Percentiles rank a stretch among this genome's conserved stretches.
Conservation (phyloP, 768 basidiomycete genomes). For the Russula griseocarnosa region DNA sequence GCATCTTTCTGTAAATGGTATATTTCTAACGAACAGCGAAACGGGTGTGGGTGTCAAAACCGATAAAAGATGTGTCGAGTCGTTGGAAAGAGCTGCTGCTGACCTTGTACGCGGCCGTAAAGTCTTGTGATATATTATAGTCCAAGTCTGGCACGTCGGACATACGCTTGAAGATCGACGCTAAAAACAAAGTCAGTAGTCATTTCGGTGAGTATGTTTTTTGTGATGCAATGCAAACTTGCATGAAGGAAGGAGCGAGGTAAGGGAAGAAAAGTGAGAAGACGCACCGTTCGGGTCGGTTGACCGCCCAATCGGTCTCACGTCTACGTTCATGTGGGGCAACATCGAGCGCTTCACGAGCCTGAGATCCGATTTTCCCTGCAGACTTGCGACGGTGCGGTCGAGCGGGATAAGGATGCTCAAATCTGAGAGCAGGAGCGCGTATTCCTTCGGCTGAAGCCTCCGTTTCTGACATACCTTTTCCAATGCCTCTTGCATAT, state of each 20-base stretch:
- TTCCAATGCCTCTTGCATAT: slow-evolving; percentile 94
- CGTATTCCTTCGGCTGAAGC: slow-evolving; percentile 76
- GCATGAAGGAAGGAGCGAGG: too few species aligned
- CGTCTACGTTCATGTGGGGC: slow-evolving; percentile 63
- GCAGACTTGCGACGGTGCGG: slow-evolving; percentile 91
- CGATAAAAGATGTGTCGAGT: too few species aligned
- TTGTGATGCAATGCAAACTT: too few species aligned
- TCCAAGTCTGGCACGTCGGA: slow-evolving; percentile 59
- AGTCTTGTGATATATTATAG: slow-evolving; percentile 63
- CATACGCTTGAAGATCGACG: slow-evolving; percentile 89
- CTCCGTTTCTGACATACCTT: slow-evolving; percentile 69
- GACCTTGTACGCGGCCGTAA: slow-evolving; percentile 83
- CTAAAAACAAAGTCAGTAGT: slow-evolving; percentile 37
- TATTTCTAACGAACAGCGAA: slow-evolving; percentile 58
- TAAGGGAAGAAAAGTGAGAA: not conserved
- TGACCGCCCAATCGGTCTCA: slow-evolving; percentile 61
- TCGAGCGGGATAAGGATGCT: slow-evolving; percentile 86
- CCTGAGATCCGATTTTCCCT: slow-evolving; percentile 78
- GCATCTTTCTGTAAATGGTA: slow-evolving; percentile 89
- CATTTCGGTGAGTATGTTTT: not conserved
- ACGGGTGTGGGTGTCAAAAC: too few species aligned
- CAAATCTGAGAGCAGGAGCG: slow-evolving; percentile 60
- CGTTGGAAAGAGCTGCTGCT: slow-evolving; percentile 13
- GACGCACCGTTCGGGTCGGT: slow-evolving; percentile 89
- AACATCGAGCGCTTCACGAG: slow-evolving; percentile 78